Evolutionary conservation across 495 filamentous ascomycete species (phyloP).

Genomic region (Penicillium cinerascens): DNA sequence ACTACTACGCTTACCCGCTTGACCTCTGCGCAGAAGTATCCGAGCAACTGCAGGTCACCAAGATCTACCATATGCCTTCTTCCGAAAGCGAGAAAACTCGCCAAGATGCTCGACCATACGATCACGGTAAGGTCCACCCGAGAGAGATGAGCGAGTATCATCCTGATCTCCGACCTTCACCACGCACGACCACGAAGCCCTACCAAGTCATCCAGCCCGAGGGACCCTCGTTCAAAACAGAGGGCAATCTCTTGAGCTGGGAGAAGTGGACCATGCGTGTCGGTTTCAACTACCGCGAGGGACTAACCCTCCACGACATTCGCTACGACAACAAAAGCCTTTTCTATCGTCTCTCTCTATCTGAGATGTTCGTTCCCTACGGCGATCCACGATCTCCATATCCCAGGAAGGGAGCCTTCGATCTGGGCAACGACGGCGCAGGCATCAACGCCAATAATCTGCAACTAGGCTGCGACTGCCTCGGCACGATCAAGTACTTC

Average conservation of each 20-base stretch:
- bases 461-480: conserved; percentile 55
- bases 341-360: conserved; percentile 66
- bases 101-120: conserved; percentile 19
- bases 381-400: conserved; percentile 61
- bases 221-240: conserved; percentile 61
- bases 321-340: conserved; percentile 62
- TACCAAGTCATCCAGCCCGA: conserved; percentile 73
- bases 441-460: conserved; percentile 67
- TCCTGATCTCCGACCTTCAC: conserved; percentile 44
- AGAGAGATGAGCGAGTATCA: conserved; percentile 59
- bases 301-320: conserved; percentile 60
- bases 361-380: conserved; percentile 73
- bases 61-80: conserved; percentile 37
- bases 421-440: conserved; percentile 64
- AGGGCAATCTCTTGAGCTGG: conserved; percentile 50
- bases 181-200: conserved; percentile 65
- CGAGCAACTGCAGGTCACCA: conserved; percentile 54
- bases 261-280: conserved; percentile 67
- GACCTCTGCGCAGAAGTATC: conserved; percentile 64
- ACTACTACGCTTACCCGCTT: conserved; percentile 76
- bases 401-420: conserved; percentile 65
- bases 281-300: conserved; percentile 63
- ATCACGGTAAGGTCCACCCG: conserved; percentile 42
- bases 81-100: conserved; percentile 24
- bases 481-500: conserved; percentile 63